These are phyloP conservation scores for Pneumocystis carinii DNA, from an alignment of 1,139 yeast genomes.

Conservation along the genomic window DNA sequence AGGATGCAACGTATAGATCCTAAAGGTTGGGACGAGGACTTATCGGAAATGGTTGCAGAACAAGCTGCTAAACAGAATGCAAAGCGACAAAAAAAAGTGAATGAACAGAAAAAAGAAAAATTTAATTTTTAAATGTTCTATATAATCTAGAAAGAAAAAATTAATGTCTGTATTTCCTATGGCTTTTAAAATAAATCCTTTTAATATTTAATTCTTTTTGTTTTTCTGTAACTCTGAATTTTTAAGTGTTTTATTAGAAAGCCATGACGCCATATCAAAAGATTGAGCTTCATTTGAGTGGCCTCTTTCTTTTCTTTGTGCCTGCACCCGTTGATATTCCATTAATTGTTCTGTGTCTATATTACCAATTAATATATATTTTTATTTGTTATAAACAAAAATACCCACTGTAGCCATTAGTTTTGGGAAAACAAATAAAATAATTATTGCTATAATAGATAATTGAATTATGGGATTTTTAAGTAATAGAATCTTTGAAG, in stretches of 20 bases:
- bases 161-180: neutral
- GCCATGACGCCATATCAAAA: neutral
- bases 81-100: constrained; percentile 7
- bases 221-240: neutral
- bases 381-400: neutral
- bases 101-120: constrained; percentile 12
- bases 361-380: neutral
- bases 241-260: neutral
- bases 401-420: neutral
- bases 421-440: neutral
- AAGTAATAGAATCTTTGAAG: neutral
- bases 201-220: neutral
- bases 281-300: neutral
- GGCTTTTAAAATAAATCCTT: neutral
- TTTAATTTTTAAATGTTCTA: constrained; percentile 6
- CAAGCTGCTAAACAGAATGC: constrained; percentile 8
- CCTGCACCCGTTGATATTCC: neutral
- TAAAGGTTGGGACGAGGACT: constrained; percentile 10
- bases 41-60: constrained; percentile 14
- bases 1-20: constrained; percentile 4
- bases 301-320: neutral
- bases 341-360: neutral
- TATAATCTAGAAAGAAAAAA: neutral
- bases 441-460: neutral
- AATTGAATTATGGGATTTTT: neutral